Percentiles rank a stretch among this genome's conserved stretches.
Evolutionary conservation across 805 yeast species (phyloP).

Genomic region (Myxozyma udenii): DNA sequence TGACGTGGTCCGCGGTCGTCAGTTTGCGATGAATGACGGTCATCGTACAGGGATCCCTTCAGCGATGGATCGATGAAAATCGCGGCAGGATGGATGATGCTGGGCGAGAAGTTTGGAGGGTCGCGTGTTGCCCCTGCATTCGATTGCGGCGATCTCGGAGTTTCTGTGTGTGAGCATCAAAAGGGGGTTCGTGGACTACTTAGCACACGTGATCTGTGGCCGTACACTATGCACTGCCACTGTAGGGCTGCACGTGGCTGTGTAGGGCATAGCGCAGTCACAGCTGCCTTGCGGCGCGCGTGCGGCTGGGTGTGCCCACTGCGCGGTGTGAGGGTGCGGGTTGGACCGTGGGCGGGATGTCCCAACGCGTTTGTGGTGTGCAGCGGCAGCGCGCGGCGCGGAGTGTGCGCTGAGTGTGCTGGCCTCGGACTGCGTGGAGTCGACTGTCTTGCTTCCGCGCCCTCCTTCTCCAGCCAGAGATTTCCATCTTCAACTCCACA

Average conservation of each 20-base stretch:
- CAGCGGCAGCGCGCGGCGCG: no score
- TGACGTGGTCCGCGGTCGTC: slow-evolving; percentile 36
- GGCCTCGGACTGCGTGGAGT: no score
- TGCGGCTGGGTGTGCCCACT: background rate
- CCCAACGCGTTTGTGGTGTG: no score
- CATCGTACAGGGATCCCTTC: slow-evolving; percentile 28
- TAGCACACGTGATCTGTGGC: background rate
- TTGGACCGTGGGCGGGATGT: no score
- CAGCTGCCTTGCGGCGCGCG: background rate
- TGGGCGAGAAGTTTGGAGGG: background rate
- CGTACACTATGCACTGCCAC: background rate
- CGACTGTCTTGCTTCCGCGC: no score
- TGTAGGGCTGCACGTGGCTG: background rate
- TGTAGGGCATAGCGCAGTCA: background rate
- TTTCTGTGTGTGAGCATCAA: no score
- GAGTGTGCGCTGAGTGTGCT: no score
- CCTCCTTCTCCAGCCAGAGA: no score
- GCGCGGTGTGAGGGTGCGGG: background rate
- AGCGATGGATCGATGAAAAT: no score
- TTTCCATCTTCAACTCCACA: background rate
- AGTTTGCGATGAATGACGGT: slow-evolving; percentile 42
- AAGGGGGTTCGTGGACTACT: no score
- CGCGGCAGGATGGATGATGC: background rate
- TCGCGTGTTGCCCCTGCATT: no score
- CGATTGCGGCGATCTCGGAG: no score